phyloP scores from a whole-genome alignment of 2,329 filamentous ascomycete genomes.

The Sarocladium strictum region DNA sequence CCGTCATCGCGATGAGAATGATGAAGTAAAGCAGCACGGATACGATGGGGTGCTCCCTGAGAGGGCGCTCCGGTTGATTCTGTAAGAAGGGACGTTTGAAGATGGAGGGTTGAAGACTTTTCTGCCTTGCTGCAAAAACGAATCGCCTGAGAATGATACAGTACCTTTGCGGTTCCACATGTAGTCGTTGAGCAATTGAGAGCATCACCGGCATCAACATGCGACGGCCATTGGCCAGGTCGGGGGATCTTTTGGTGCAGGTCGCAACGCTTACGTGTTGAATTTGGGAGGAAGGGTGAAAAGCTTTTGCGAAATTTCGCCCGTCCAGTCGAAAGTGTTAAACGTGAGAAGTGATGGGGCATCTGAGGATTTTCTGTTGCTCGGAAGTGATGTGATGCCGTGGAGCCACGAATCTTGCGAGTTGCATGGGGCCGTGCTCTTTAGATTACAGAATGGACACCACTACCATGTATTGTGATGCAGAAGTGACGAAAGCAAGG shows the following conservation, averaged over 20 bases:
- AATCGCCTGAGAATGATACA: slow-evolving; percentile 2
- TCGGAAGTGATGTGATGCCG: not conserved
- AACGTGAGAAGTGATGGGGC: not conserved
- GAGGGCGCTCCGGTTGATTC: slow-evolving; percentile 2
- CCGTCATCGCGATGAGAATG: not conserved
- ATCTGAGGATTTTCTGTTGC: not conserved
- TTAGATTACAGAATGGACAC: not conserved
- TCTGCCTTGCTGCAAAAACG: not conserved
- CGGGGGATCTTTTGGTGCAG: not conserved
- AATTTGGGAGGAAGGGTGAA: not conserved
- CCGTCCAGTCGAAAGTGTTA: slow-evolving; percentile 6
- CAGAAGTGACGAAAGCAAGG: not conserved
- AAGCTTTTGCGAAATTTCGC: not conserved
- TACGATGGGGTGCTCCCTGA: not conserved
- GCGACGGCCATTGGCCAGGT: not conserved
- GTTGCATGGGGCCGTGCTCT: not conserved
- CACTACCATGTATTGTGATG: not conserved
- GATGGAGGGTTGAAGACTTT: not conserved
- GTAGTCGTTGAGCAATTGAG: not conserved
- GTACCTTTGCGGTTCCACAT: not conserved
- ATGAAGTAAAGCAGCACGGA: not conserved
- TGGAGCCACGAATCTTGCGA: not conserved
- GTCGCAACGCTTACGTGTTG: slow-evolving; percentile 6
- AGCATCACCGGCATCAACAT: slow-evolving; percentile 3
- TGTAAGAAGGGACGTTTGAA: not conserved